These are phyloP conservation scores for Solanum neorickii DNA, from an alignment of 257 asterid species.

Conservation along the genomic window DNA sequence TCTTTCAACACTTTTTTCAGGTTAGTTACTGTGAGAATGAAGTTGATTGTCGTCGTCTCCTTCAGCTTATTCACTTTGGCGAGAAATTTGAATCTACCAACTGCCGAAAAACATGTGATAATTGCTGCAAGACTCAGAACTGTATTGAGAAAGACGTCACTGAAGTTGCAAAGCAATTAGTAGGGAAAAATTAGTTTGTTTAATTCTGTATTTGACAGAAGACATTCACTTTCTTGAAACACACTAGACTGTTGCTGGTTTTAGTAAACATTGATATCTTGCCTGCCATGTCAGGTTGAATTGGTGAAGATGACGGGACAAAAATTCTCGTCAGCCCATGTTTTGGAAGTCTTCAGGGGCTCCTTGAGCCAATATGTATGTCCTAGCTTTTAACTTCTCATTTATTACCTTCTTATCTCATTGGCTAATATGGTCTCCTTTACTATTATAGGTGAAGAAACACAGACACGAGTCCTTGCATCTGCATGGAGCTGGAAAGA, in stretches of 20 bases:
- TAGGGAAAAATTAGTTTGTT: slow-evolving; percentile 11
- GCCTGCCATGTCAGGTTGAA: slow-evolving; percentile 45
- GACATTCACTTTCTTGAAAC: background rate
- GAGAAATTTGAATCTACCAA: slow-evolving; percentile 73
- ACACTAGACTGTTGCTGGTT: background rate
- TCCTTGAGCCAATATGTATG: slow-evolving; percentile 92
- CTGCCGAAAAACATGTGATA: slow-evolving; percentile 89
- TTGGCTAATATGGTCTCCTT: slow-evolving; percentile 11
- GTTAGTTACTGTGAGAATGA: slow-evolving; percentile 92
- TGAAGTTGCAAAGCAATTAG: slow-evolving; percentile 73
- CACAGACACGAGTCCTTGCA: slow-evolving; percentile 65
- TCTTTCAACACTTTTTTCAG: slow-evolving; percentile 35
- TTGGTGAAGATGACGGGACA: slow-evolving; percentile 75
- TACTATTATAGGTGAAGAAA: slow-evolving; percentile 68
- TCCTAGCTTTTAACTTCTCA: slow-evolving; percentile 8
- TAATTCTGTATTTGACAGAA: background rate
- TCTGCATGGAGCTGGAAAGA: slow-evolving; percentile 96
- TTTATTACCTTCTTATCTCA: slow-evolving; percentile 1
- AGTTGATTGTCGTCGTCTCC: slow-evolving; percentile 91
- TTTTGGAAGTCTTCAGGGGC: slow-evolving; percentile 94
- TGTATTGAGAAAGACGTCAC: slow-evolving; percentile 83
- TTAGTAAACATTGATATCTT: background rate
- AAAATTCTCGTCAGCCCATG: slow-evolving; percentile 72
- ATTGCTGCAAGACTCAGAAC: slow-evolving; percentile 64
- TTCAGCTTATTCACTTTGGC: slow-evolving; percentile 94